Conservation (phyloP, 805 yeast genomes). For the Myxozyma sirexii region DNA sequence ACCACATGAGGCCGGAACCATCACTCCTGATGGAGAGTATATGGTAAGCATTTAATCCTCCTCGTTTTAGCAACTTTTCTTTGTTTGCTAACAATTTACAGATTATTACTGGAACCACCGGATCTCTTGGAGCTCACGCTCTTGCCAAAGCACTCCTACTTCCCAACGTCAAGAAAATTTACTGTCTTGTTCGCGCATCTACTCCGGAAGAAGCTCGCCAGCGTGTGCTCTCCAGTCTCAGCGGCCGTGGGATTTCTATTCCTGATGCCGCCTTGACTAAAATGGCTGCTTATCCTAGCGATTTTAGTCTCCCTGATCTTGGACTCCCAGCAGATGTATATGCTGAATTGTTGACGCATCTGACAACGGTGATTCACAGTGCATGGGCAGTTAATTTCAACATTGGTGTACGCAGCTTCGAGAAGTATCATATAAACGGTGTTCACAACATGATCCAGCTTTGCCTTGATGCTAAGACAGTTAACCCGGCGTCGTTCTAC, state of each 20-base stretch:
- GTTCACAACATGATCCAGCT: constrained; percentile 20
- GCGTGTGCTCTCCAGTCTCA: constrained; percentile 13
- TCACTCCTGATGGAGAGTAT: constrained; percentile 6
- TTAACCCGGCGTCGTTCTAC: constrained; percentile 15
- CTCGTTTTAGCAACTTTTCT: background rate
- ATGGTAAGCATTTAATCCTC: constrained; percentile 2
- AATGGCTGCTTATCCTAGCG: constrained; percentile 15
- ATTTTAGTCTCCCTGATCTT: constrained; percentile 17
- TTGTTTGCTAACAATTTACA: background rate
- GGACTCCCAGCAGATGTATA: constrained; percentile 12
- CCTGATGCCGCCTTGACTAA: background rate
- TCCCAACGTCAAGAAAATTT: constrained; percentile 18
- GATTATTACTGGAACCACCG: constrained; percentile 27
- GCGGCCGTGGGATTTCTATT: constrained; percentile 1
- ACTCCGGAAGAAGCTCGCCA: constrained; percentile 4
- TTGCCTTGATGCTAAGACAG: constrained; percentile 12
- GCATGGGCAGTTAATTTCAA: constrained; percentile 33
- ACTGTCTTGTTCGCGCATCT: constrained; percentile 26
- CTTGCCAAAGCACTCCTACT: constrained; percentile 10
- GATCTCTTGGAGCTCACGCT: constrained; percentile 27
- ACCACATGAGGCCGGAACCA: constrained; percentile 11
- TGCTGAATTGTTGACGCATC: background rate
- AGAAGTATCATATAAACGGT: constrained; percentile 24
- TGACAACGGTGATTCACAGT: constrained; percentile 23
- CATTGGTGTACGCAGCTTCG: constrained; percentile 20